Conservation (phyloP, 2,329 filamentous ascomycete genomes). For the Mollisia scopiformis region DNA sequence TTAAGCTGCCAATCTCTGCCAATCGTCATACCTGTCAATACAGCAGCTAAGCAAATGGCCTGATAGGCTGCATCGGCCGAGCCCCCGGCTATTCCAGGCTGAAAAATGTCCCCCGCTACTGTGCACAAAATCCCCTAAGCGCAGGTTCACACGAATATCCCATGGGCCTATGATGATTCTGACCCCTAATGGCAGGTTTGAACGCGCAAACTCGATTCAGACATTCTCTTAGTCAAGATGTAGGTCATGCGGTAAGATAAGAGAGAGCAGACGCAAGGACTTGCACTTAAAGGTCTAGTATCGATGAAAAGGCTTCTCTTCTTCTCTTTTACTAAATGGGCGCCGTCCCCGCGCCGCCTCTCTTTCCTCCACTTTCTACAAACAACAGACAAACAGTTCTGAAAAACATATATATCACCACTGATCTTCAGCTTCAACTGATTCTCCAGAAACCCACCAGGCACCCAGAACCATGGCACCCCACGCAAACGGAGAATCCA, state of each 20-base stretch:
- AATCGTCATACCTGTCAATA: not conserved
- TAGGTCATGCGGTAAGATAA: constrained; percentile 25
- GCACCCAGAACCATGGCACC: constrained; percentile 53
- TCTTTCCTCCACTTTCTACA: constrained; percentile 1
- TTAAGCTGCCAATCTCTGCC: too few species aligned
- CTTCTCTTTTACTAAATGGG: constrained; percentile 1
- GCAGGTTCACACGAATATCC: constrained; percentile 24
- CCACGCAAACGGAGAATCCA: constrained; percentile 52
- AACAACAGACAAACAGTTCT: not conserved
- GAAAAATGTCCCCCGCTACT: not conserved
- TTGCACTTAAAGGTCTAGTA: constrained; percentile 29
- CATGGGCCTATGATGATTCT: not conserved
- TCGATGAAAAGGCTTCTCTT: not conserved
- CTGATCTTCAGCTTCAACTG: not conserved
- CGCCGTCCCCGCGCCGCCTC: not conserved
- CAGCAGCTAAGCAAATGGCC: not conserved
- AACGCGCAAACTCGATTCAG: constrained; percentile 7
- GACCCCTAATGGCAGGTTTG: constrained; percentile 31
- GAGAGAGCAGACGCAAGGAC: constrained; percentile 15
- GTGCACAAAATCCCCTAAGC: constrained; percentile 21
- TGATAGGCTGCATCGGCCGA: constrained; percentile 5
- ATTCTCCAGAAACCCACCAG: not conserved
- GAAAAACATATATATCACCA: not conserved
- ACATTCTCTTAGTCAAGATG: constrained; percentile 17
- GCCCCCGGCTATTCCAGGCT: constrained; percentile 8